A percentile compares a stretch with the other conserved stretches of the same genome.
phyloP scores from a whole-genome alignment of 1,284 basidiomycete species.

The Pyrrhoderma lamaoense region DNA sequence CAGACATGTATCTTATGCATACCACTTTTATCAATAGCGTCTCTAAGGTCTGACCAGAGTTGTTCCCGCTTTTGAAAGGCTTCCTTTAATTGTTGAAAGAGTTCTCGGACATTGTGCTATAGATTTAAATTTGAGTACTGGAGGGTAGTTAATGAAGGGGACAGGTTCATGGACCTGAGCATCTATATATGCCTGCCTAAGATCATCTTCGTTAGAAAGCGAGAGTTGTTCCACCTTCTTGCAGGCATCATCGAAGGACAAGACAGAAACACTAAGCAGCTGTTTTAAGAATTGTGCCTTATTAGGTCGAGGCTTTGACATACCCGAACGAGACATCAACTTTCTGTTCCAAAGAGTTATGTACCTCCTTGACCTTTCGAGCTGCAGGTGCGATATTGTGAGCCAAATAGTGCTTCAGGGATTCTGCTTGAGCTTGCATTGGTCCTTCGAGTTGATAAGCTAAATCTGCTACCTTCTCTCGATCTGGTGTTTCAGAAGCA shows the following conservation, averaged over 20 bases:
- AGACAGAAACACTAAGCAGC: constrained; percentile 23
- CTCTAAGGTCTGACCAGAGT: constrained; percentile 40
- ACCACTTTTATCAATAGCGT: constrained; percentile 39
- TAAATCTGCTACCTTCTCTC: constrained; percentile 35
- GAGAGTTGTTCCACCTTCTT: constrained; percentile 41
- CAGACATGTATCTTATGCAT: constrained; percentile 18
- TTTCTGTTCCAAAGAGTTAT: constrained; percentile 37
- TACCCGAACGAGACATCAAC: constrained; percentile 41
- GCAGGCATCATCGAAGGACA: constrained; percentile 47
- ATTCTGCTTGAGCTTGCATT: constrained; percentile 36
- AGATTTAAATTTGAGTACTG: constrained; percentile 1
- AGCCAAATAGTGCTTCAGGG: constrained; percentile 42
- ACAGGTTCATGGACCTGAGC: constrained; percentile 31
- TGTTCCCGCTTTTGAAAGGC: constrained; percentile 39
- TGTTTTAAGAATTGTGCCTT: not conserved
- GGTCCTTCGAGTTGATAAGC: constrained; percentile 41
- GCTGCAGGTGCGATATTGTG: constrained; percentile 45
- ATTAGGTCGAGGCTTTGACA: constrained; percentile 24
- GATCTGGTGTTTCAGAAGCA: constrained; percentile 18
- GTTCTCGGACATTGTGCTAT: constrained; percentile 26
- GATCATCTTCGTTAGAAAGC: constrained; percentile 35
- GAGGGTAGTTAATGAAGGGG: constrained; percentile 21
- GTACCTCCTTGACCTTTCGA: constrained; percentile 39
- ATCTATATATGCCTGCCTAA: constrained; percentile 32
- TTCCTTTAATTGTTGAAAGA: constrained; percentile 36